Evolutionary conservation across 352 stramenopile species (phyloP).

Genomic region (Phytophthora megakarya): DNA sequence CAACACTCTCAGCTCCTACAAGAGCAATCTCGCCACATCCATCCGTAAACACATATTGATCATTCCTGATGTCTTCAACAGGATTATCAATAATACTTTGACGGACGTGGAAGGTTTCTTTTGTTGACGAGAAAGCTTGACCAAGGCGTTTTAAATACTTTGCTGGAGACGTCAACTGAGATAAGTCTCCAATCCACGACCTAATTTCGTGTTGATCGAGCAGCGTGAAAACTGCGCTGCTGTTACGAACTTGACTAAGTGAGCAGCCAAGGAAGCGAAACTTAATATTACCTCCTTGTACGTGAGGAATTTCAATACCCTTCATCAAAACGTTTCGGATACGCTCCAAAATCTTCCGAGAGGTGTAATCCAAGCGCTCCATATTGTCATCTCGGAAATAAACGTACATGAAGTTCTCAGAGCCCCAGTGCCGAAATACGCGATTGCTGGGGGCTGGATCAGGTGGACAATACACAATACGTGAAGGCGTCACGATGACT

Average conservation of each 20-base stretch:
- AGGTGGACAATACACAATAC: conserved; percentile 66
- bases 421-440: conserved; percentile 70
- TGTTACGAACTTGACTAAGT: conserved; percentile 77
- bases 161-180: conserved; percentile 49
- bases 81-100: conserved; percentile 51
- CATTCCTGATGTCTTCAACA: conserved; percentile 49
- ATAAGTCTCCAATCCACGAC: conserved; percentile 68
- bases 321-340: conserved; percentile 47
- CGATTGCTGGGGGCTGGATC: conserved; percentile 61
- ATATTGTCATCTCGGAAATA: conserved; percentile 86
- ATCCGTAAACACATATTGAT: conserved; percentile 67
- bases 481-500: conserved; percentile 66
- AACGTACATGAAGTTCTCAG: conserved; percentile 82
- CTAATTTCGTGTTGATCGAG: conserved; percentile 56
- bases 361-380: conserved; percentile 66
- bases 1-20: conserved; percentile 44
- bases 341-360: conserved; percentile 37
- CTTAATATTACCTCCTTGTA: conserved; percentile 20
- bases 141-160: conserved; percentile 83
- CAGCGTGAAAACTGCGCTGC: conserved; percentile 69
- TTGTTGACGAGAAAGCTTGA: conserved; percentile 76
- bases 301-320: conserved; percentile 48
- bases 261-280: conserved; percentile 77
- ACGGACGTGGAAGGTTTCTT: conserved; percentile 51
- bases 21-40: conserved; percentile 69